These are phyloP conservation scores for Blyttiomyces sp. DNA, from an alignment of 371 early-diverging fungal genomes.

Conservation along the genomic window DNA sequence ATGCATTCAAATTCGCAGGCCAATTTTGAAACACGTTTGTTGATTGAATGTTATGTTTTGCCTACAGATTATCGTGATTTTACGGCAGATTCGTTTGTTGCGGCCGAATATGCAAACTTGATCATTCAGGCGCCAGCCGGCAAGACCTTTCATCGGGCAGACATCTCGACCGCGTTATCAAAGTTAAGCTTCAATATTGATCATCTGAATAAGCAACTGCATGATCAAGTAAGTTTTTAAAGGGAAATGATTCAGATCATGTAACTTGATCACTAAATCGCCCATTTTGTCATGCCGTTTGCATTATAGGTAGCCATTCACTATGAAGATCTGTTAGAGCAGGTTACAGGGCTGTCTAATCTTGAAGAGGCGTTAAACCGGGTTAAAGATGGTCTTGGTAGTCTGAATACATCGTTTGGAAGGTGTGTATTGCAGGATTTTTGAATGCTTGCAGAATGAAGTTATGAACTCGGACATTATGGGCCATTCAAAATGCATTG, in stretches of 20 bases:
- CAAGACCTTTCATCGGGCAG: constrained; percentile 34
- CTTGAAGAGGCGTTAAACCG: constrained; percentile 56
- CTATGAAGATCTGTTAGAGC: constrained; percentile 66
- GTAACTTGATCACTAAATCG: neutral
- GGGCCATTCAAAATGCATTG: no score
- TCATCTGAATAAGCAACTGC: constrained; percentile 71
- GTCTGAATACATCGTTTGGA: constrained; percentile 58
- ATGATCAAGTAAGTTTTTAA: constrained; percentile 58
- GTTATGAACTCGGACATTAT: neutral
- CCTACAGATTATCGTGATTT: constrained; percentile 38
- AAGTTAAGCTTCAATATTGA: constrained; percentile 72
- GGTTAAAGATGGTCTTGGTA: constrained; percentile 53
- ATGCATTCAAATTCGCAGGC: no score
- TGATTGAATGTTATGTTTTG: no score
- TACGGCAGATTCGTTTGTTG: constrained; percentile 21
- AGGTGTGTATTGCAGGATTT: constrained; percentile 40
- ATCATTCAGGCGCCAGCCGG: constrained; percentile 33
- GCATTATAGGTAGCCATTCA: constrained; percentile 64
- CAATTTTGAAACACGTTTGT: no score
- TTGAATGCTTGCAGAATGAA: neutral
- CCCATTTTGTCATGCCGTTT: no score
- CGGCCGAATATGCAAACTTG: constrained; percentile 33
- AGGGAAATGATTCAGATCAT: neutral
- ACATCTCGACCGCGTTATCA: constrained; percentile 65
- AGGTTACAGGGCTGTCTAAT: constrained; percentile 67